Evolutionary conservation across 768 basidiomycete genomes (phyloP), one percentile per base, ranked within the genome.

Genomic region (Udeniomyces megalosporus): DNA sequence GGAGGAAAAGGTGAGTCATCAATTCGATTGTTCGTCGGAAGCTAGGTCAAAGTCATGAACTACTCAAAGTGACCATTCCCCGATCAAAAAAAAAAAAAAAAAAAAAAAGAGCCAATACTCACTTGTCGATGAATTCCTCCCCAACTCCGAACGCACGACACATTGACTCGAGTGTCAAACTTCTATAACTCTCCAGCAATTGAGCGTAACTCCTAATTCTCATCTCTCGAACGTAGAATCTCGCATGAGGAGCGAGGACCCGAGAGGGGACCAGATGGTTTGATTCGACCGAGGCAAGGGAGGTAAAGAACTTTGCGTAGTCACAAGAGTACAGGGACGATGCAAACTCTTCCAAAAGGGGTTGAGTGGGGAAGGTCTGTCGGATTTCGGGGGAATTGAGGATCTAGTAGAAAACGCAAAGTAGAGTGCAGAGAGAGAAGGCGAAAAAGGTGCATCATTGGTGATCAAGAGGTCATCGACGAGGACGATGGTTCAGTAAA

Each of bases 201-300:
- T 97, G 93, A 29, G 79, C 76, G 75, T 95, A 97, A 0, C 92
- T 91, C 22, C 86, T 82, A 67, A 97, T 90, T 35, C 95, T 84
- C 88, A 96, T 90, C 74, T 96, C 93, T 62, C 93, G 84, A 32
- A 91, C 80, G 72, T 95, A 96, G 76, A 78, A 93, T 8, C 87
- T 82, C 0, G 88, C 80, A 72, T 97, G 95, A 0, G 84, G 86
- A 1, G 83, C 80, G 51, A 97, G 80, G 62, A 91, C 75, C 46
- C 88, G 86, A 2, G 87, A 91, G 14, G 90, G 85, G n/a, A 89
- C 75, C 66, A 97, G 83, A 69, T 86, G 82, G 1, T 80, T 81
- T 74, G 90, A 84, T 74, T 96, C 92, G 60, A 96, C 84, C 15
- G 84, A 84, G 20, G 91, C 90, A 22, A 97, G 80, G 0, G 92